Evolutionary conservation across 805 yeast genomes (phyloP).

Genomic region (Cyberlindnera nakhonratchasimensis): DNA sequence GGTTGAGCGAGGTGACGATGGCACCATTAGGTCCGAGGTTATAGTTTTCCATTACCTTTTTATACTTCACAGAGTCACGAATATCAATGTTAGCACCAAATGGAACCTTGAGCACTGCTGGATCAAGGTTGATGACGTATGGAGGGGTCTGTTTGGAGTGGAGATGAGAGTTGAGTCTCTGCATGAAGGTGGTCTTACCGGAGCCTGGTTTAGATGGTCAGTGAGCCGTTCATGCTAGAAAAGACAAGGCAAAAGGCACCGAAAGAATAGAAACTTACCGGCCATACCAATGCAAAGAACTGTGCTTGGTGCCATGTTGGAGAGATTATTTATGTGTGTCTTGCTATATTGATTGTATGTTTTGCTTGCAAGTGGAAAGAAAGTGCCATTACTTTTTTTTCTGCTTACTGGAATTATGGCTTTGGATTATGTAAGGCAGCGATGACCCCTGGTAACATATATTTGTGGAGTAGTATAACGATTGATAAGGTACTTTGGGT

Average conservation of each 20-base stretch:
- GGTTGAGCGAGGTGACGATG: slow-evolving; percentile 88
- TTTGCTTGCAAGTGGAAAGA: not conserved
- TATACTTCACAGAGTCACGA: slow-evolving; percentile 92
- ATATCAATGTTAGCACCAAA: slow-evolving; percentile 93
- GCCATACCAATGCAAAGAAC: slow-evolving; percentile 64
- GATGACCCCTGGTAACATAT: too few species aligned
- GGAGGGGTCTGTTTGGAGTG: slow-evolving; percentile 74
- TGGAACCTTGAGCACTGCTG: slow-evolving; percentile 93
- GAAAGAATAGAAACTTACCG: slow-evolving; percentile 31
- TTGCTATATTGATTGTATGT: not conserved
- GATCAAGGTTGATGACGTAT: slow-evolving; percentile 91
- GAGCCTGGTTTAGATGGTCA: slow-evolving; percentile 34
- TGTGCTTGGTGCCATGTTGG: slow-evolving; percentile 37
- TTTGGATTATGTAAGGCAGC: not conserved
- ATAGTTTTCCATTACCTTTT: slow-evolving; percentile 94
- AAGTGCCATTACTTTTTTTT: not conserved
- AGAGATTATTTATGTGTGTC: not conserved
- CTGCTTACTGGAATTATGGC: too few species aligned
- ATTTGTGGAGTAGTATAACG: not conserved
- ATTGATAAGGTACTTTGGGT: too few species aligned
- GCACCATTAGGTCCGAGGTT: slow-evolving; percentile 98
- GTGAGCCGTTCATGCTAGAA: not conserved
- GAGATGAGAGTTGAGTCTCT: slow-evolving; percentile 84
- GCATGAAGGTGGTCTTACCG: slow-evolving; percentile 98
- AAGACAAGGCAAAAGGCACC: not conserved